These are phyloP conservation scores for Hypoxylon perforatum DNA, from an alignment of 495 filamentous ascomycete species.

Conservation along the genomic window DNA sequence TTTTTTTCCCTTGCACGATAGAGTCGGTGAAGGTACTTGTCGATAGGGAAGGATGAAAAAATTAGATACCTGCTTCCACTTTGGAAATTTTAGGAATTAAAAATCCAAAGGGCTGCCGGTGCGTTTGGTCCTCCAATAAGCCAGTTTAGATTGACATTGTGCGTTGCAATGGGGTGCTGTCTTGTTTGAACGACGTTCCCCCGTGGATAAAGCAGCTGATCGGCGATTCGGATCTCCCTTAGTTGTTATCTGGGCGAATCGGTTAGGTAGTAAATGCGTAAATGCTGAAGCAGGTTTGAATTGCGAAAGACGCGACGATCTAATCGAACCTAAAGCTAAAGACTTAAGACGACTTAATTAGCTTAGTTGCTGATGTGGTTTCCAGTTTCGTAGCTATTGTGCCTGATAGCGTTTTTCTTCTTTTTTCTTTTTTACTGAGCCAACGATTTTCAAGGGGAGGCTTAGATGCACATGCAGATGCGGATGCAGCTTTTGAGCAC, in stretches of 20 bases:
- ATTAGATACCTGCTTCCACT: constrained; percentile 24
- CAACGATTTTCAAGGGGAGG: constrained; percentile 33
- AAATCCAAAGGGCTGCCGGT: constrained; percentile 41
- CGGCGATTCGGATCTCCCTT: constrained; percentile 34
- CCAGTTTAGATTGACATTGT: constrained; percentile 43
- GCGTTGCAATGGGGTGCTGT: constrained; percentile 38
- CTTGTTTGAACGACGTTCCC: constrained; percentile 36
- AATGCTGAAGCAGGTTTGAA: background rate
- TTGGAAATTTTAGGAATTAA: constrained; percentile 20
- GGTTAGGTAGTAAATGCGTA: constrained; percentile 23
- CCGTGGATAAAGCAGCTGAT: constrained; percentile 43
- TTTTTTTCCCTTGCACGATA: constrained; percentile 14
- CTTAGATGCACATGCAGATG: constrained; percentile 42
- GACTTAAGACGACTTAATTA: background rate
- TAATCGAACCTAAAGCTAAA: background rate
- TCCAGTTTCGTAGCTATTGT: constrained; percentile 10
- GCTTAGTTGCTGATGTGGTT: constrained; percentile 10
- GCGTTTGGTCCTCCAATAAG: constrained; percentile 47
- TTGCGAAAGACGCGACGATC: background rate
- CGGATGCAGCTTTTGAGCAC: constrained; percentile 38
- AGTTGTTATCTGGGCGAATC: constrained; percentile 31
- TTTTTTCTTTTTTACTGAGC: constrained; percentile 22
- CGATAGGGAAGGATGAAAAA: constrained; percentile 11
- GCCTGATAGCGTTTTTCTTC: constrained; percentile 17
- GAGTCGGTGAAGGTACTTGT: constrained; percentile 20